These are phyloP conservation scores for Lactarius akahatsu DNA, from an alignment of 768 basidiomycete species.

Conservation along the genomic window DNA sequence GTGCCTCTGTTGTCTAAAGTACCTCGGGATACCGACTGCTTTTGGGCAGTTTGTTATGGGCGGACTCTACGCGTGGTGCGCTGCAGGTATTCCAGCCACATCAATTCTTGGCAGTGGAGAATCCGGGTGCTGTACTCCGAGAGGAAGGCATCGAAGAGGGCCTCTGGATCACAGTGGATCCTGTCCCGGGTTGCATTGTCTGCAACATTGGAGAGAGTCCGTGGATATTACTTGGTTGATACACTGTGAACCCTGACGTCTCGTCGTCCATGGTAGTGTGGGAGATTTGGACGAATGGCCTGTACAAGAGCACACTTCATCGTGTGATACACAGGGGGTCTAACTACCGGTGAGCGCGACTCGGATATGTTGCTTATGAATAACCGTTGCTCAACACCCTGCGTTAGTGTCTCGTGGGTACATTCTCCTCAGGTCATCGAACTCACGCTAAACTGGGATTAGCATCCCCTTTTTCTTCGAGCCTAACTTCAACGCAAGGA, in stretches of 20 bases:
- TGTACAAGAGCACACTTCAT: constrained; percentile 89
- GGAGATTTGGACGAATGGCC: constrained; percentile 87
- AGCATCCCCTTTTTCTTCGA: constrained; percentile 95
- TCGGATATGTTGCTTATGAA: neutral
- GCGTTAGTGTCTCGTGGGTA: constrained; percentile 66
- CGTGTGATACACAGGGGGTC: constrained; percentile 75
- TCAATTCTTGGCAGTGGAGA: constrained; percentile 36
- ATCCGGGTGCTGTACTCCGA: constrained; percentile 40
- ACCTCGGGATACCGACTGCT: neutral
- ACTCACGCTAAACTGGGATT: constrained; percentile 13
- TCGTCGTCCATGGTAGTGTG: constrained; percentile 58
- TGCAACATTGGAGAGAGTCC: constrained; percentile 92
- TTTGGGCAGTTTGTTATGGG: constrained; percentile 70
- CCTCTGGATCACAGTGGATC: constrained; percentile 82
- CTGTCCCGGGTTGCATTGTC: constrained; percentile 78
- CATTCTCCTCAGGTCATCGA: neutral
- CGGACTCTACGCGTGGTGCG: constrained; percentile 77
- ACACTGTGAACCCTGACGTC: constrained; percentile 1
- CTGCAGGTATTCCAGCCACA: constrained; percentile 74
- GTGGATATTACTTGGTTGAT: constrained; percentile 32
- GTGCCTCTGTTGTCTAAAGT: constrained; percentile 7
- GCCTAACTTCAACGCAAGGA: constrained; percentile 73
- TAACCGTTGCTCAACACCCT: neutral
- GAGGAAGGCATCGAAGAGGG: constrained; percentile 56
- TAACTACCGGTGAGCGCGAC: constrained; percentile 53